Base-by-base conservation (phyloP, 1,284 basidiomycete species). In the Volvariella surrecta region DNA sequence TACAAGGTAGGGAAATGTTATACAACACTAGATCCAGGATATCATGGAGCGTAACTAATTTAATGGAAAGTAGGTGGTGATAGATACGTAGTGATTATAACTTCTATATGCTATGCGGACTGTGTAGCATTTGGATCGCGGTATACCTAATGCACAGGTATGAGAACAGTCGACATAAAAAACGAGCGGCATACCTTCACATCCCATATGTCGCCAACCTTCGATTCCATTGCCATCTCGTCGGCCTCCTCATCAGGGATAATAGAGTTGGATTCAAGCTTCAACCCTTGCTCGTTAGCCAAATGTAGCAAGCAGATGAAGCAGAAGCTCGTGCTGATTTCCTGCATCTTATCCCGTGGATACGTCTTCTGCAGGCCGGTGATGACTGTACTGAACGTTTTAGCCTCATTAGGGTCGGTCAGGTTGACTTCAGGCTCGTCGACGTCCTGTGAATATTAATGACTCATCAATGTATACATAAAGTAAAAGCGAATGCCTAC, bases 321-420 rank as follows among this genome's bases (percentile, higher is more conserved):
- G 64, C 95, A 99, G 79, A 97, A 99, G 49, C 91, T 96, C 7
- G 96, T 99, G 60, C 92, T 96, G 61, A 99, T 97, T 54, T 99
- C 96, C 37, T 88, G 82, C 84, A 99, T 88, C 70, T 94, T 96
- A 37, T 97, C 92, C 48, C 72, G 71, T 0, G 95, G 89, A 62
- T 99, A 99, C 6, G 83, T 76, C 41, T 69, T 73, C 51, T 88
- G 81, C 30, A 99, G 71, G 13, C 81, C 82, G 1, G 79, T 74
- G 50, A 99, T 88, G 49, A 99, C 92, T 40, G 76, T 74, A 43
- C 83, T 79, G 61, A 99, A 96, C 40, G 79, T 74, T 31, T 88
- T 77, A n/a, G 76, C 73, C 44, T 87, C 82, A 1, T 60, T 56
- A 1, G 79, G 76, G 54, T 83, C 75, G 1, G 80, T 82, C 2